Evolutionary conservation across 805 yeast genomes (phyloP), one percentile per base, ranked within the genome.

Genomic region (Yarrowia hollandica): DNA sequence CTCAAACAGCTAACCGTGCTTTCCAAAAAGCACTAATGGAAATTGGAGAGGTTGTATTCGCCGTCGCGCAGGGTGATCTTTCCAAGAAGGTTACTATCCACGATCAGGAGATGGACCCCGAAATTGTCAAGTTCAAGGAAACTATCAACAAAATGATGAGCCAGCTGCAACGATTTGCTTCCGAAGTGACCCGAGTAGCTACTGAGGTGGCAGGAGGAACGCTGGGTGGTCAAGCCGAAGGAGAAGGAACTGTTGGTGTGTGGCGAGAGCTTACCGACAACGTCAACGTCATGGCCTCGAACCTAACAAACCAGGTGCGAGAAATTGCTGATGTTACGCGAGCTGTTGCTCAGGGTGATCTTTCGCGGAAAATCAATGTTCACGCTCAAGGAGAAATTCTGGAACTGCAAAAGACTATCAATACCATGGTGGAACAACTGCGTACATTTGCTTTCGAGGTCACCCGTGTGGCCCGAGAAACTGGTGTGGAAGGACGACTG

Each of bases 361-460:
- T 88, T 64, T 84, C 90, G 0, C 76, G 90, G 54, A 88, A 88
- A 68, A 88, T 89, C 68, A 87, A 87, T 69, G 96, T 89, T 12
- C 92, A 88, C 71, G 96, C 96, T 7, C 96, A 89, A 70, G 96
- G 96, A 48, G 96, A 88, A 73, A 89, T 88, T 63, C 75, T 87
- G 60, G 92, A 86, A 66, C 78, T 89, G 62, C 96, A 88, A 70
- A 86, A 86, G 75, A 89, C 95, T 8, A 88, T 88, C 67, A 89
- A 89, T 69, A 82, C 90, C 61, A 89, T 88, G 94, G 94, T 88
- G 72, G 92, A 86, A 69, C 94, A 88, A 69, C 79, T 88, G 65
- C 76, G 91, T 65, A 84, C 86, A 21, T 88, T 88, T 73, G 92
- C 94, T 1, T 85, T 86, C 65, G 96, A 89, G 71, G 95, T 88